Base-by-base conservation (phyloP, 805 yeast genomes). In the Candida xiaguanensis region DNA sequence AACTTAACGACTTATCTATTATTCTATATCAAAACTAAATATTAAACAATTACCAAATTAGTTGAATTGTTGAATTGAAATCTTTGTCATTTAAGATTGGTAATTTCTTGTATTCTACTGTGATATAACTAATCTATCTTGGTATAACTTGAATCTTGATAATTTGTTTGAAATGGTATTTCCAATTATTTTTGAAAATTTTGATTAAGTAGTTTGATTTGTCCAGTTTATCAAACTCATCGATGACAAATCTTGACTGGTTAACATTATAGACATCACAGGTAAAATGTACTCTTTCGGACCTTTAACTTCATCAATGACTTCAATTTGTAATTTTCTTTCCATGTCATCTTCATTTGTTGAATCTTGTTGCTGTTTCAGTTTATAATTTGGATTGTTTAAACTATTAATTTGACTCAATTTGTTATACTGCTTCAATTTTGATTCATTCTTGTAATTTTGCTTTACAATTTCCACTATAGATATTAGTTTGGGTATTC, bases 391-490 rank as follows among this genome's bases (percentile, higher is more conserved):
- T 13, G 45, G 44, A 31, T 41, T 38, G 5, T 22, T 23, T 3
- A 16, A n/a, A 8, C 40, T 36, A 14, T 39, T 39, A 20, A 39
- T 13, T n/a, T 38, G 37, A 1, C 36, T 14, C 16, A 53, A 24
- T 26, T 43, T 47, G 30, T 53, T 52, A 31, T 41, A 50, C 25
- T 52, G 58, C 5, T 23, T 25, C 6, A 45, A 14, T 11, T 11
- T 13, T 5, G 34, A 32, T 13, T 16, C 26, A 14, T 43, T 15
- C 18, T 38, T 35, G 7, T 41, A 17, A 27, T 41, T 38, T 29
- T 38, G 48, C 29, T 50, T 50, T 2, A 39, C 42, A 11, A 52
- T 52, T 29, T 52, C 56, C 2, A 42, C 38, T 8, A 50, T 46
- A 9, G 53, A 38, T 18, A 52, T 36, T 2, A 44, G 17, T 33